Evolutionary conservation across 768 basidiomycete genomes (phyloP), one percentile per base, ranked within the genome.

Genomic region (Omphalotus guepiniiformis): DNA sequence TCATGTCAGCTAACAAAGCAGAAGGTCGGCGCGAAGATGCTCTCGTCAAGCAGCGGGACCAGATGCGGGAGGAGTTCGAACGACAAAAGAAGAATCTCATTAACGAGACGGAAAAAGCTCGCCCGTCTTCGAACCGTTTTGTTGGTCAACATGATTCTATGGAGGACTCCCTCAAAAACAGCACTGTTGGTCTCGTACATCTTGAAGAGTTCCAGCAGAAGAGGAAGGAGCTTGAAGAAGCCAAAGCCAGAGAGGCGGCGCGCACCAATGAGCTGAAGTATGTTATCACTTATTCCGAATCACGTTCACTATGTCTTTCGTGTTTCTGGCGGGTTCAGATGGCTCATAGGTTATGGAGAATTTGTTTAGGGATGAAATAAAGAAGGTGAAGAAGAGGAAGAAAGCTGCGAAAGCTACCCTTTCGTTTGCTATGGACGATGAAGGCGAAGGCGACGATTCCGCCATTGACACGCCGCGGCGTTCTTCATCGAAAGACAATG

Each of bases 71-170:
- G 63, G 87, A 91, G 34, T 93, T 77, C 55, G 83, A 89, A 56
- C 78, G 85, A 16, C 85, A 90, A 62, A 89, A 89, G 57, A 81
- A 85, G 60, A 76, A 76, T 38, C 80, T 93, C 63, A 82, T 89
- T 57, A 80, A 76, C 61, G 93, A 96, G 69, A 93, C 93, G 2
- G 90, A 95, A 71, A 94, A 93, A 65, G 84, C 89, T 30, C 85
- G 92, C 25, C 89, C 93, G 3, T 88, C 90, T 0, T 68, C 80
- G 3, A 84, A 86, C 61, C 87, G 93, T 51, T 98, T 98, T 65
- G 88, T 95, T 29, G 91, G 92, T 1, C 90, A 94, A 63, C 82
- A 90, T 66, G 94, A 97, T 62, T 91, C 89, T 4, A 83, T 96
- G 76, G 95, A 97, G 64, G 95, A 97, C 50, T 77, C 82, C 6